These are phyloP conservation scores for Bipolaris bicolor DNA, from an alignment of 2,329 filamentous ascomycete species.

Conservation along the genomic window DNA sequence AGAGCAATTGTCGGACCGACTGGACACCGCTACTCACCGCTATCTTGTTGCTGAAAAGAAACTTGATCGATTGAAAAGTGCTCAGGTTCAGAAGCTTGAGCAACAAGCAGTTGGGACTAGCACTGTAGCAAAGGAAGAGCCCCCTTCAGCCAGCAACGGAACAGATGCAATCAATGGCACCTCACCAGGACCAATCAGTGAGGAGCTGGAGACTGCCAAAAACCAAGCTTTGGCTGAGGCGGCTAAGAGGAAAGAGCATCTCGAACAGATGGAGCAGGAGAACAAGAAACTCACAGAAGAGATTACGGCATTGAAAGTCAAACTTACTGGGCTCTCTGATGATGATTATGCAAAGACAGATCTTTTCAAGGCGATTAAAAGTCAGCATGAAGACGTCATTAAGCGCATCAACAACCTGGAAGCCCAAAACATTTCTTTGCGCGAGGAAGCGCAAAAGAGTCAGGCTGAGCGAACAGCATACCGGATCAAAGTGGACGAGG, in stretches of 20 bases:
- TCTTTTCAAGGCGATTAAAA: conserved; percentile 89
- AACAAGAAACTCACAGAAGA: conserved; percentile 78
- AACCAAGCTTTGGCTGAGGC: conserved; percentile 78
- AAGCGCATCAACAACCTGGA: conserved; percentile 91
- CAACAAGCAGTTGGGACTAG: conserved; percentile 68
- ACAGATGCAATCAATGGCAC: conserved; percentile 63
- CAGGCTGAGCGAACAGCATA: conserved; percentile 85
- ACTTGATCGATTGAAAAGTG: conserved; percentile 85
- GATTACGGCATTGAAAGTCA: conserved; percentile 72
- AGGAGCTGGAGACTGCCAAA: conserved; percentile 75
- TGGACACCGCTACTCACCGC: conserved; percentile 86
- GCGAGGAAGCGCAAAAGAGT: conserved; percentile 82
- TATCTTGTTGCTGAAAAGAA: conserved; percentile 97
- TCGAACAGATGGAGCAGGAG: conserved; percentile 79
- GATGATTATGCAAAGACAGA: conserved; percentile 94
- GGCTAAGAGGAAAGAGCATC: conserved; percentile 85
- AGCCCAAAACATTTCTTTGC: conserved; percentile 81
- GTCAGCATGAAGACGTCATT: conserved; percentile 89
- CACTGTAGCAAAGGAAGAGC: conserved; percentile 41
- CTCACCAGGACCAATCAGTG: conserved; percentile 62
- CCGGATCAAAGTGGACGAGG: conserved; percentile 79
- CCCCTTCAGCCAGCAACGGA: conserved; percentile 57
- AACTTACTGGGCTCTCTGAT: conserved; percentile 76
- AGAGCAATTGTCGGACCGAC: conserved; percentile 80
- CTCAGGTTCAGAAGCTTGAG: conserved; percentile 89